Base-by-base conservation (phyloP, 2,329 filamentous ascomycete species). In the Camptophora hylomeconis region DNA sequence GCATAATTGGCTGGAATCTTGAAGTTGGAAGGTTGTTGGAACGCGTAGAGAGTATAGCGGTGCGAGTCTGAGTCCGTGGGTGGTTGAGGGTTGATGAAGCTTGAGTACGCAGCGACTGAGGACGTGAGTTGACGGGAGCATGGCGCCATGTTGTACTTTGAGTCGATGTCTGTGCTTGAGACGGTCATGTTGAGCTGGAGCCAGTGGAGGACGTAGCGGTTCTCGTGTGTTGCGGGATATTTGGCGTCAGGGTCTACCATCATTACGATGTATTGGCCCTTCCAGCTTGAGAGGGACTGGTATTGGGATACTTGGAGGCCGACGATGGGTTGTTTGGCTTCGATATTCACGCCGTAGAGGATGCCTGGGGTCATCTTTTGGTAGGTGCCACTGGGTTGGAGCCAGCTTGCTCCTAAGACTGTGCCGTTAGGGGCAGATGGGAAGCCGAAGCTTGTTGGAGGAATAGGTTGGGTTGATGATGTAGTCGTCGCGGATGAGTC, bases 211-310 rank as follows among this genome's bases (percentile, higher is more conserved):
- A 38, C 29, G 29, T 31, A 42, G 16, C 39, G 31, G 15, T 26
- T 20, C 8, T 19, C 28, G 5, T 37, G 39, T 26, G 27, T 30
- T 17, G 34, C 26, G 6, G 39, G 39, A 18, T 39, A 42, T 31
- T 30, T 32, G 6, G 39, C 39, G 18, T 42, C 39, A 5, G 39
- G 39, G 27, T 42, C 39, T 26, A 42, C 34, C 39, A 42, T 42
- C 11, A 42, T 13, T n/a, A 42, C 30, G 19, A 37, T 24, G 18
- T 42, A 42, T 23, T 38, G 35, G 11, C 37, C 37, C 24, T 31
- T 42, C 21, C 38, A 42, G 30, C 24, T 29, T 34, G 9, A 9
- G 32, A 10, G 39, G 18, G 11, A 42, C 39, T 41, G 24, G 12
- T 15, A 20, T 7, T 12, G 2, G 2, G 28, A 38, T 21, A 40